Evolutionary conservation across 2,329 filamentous ascomycete species (phyloP).

Genomic region (Acrocalymma vagum): DNA sequence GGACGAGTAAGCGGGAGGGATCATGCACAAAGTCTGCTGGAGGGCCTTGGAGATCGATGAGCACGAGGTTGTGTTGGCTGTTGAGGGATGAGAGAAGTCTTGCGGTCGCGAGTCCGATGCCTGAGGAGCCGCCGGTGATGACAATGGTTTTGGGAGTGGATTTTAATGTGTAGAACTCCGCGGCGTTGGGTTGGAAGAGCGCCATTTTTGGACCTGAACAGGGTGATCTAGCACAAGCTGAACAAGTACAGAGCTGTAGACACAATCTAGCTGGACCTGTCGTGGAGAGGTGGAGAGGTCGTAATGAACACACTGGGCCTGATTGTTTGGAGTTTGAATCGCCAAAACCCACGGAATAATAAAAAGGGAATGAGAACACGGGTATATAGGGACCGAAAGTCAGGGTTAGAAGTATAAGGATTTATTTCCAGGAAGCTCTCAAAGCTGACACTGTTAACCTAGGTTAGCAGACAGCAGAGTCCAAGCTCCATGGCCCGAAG

Average conservation of each 20-base stretch:
- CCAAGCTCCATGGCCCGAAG: background rate
- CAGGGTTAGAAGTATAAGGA: no score
- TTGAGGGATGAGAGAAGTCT: slow-evolving; percentile 48
- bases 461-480: background rate
- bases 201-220: slow-evolving; percentile 31
- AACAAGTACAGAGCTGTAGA: no score
- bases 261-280: no score
- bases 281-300: no score
- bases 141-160: slow-evolving; percentile 42
- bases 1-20: slow-evolving; percentile 39
- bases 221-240: no score
- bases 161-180: slow-evolving; percentile 27
- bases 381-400: no score
- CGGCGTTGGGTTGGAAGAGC: slow-evolving; percentile 30
- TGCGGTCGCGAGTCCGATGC: slow-evolving; percentile 53
- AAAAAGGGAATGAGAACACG: no score
- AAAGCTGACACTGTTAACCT: slow-evolving; percentile 3
- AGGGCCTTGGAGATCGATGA: slow-evolving; percentile 50
- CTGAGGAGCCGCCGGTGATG: slow-evolving; percentile 51
- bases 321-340: no score
- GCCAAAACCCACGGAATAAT: no score
- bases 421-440: background rate
- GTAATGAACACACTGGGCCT: no score
- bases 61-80: slow-evolving; percentile 50
- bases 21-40: slow-evolving; percentile 41